A percentile compares a stretch with the other conserved stretches of the same genome.
These are phyloP conservation scores for sorghum (Sorghum bicolor) DNA, from an alignment of 176 grass and related monocot genomes.

Conservation along the genomic window Sorghum_bicolor_NCBIv3 NC_012870.2:78663001-78663500, in stretches of 20 bases:
- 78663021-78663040: neutral
- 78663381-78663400: neutral
- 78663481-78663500: neutral
- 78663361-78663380: conserved; percentile 20
- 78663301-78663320: neutral
- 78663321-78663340: neutral
- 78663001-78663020: neutral
- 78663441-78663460: neutral
- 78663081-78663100: no score
- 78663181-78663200: no score
- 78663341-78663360: neutral
- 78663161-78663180: neutral
- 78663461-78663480: neutral
- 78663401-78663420: conserved; percentile 15
- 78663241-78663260: neutral
- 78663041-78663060: neutral
- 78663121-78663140: neutral
- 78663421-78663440: neutral
- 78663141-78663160: neutral
- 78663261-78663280: neutral
- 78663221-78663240: neutral
- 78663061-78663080: neutral
- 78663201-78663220: neutral
- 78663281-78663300: neutral
- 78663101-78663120: neutral